Base-by-base conservation (phyloP, 208 protist species). In the Leishmania major region DNA sequence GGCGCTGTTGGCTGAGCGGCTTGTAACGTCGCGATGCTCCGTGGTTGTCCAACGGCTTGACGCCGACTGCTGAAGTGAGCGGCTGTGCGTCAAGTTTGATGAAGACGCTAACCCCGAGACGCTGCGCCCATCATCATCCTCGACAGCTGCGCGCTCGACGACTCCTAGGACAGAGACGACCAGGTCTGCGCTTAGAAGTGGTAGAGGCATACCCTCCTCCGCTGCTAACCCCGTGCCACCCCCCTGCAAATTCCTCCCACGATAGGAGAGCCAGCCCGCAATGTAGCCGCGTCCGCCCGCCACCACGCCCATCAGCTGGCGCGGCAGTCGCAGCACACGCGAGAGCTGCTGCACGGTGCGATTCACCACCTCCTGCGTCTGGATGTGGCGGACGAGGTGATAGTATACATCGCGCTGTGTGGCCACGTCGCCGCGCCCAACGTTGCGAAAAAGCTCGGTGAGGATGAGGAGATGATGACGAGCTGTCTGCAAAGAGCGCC, bases 341-440 rank as follows among this genome's bases (percentile, higher is more conserved):
- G 89, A 88, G 0, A 93, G 81, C 67, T 89, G 86, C 79, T 87
- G 82, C 45, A 95, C 81, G 1, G 83, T 85, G 28, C 80, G 81
- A 53, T 95, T 92, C 45, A 95, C 90, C 31, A 81, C 81, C 19
- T 62, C 75, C 85, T 97, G 91, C 35, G 87, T 76, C 5, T 89
- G 89, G 1, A 95, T 69, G 37, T 91, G 77, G 19, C 91, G 88
- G 15, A 91, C 77, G 22, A 97, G 86, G 73, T 90, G 92, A 81
- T 97, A 97, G 80, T 95, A 97, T 17, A 97, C 78, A 78, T 96
- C 93, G 2, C 94, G 92, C 78, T 97, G 94, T 6, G 94, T 95
- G 64, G 85, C 84, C 37, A 93, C 87, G 25, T 88, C 37, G 51
- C 88, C 85, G 11, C 43, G 67, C 43, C 83, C 75, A 25, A 93